phyloP scores from a whole-genome alignment of 2,329 filamentous ascomycete genomes.

The Microsporum canis region DNA sequence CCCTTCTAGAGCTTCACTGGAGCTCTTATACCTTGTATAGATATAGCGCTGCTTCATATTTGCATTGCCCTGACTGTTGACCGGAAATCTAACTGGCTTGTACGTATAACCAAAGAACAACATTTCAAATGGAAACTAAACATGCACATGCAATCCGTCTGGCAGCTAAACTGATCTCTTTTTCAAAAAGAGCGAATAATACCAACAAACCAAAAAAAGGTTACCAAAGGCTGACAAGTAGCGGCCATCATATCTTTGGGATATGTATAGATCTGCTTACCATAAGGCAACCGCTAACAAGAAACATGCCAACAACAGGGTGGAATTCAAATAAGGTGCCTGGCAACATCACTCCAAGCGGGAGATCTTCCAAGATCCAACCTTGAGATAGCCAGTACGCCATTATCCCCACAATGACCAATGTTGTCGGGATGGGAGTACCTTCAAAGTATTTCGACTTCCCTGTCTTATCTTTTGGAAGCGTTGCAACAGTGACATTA shows the following conservation, averaged over 20 bases:
- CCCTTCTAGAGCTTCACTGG: background rate
- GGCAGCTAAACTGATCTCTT: background rate
- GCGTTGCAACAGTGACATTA: constrained; percentile 82
- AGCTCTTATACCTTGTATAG: background rate
- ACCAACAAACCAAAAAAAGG: background rate
- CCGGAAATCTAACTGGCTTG: background rate
- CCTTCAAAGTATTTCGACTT: constrained; percentile 96
- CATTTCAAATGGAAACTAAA: background rate
- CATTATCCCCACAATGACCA: constrained; percentile 73
- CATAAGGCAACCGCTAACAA: constrained; percentile 88
- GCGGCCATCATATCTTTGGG: constrained; percentile 57
- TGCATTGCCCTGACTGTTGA: background rate
- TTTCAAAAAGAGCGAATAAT: background rate
- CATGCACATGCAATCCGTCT: background rate
- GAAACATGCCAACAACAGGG: constrained; percentile 67
- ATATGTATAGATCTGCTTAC: constrained; percentile 90
- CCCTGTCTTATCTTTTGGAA: constrained; percentile 83
- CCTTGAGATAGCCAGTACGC: constrained; percentile 75
- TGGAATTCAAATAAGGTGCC: constrained; percentile 71
- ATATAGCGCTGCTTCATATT: background rate
- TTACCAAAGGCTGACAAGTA: background rate
- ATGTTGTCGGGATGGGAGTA: constrained; percentile 84
- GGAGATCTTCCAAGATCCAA: constrained; percentile 69
- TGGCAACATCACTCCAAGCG: constrained; percentile 56
- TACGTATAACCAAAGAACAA: background rate